These are phyloP conservation scores for Mortierella alpina DNA, from an alignment of 192 early-diverging fungal species.

Conservation along the genomic window DNA sequence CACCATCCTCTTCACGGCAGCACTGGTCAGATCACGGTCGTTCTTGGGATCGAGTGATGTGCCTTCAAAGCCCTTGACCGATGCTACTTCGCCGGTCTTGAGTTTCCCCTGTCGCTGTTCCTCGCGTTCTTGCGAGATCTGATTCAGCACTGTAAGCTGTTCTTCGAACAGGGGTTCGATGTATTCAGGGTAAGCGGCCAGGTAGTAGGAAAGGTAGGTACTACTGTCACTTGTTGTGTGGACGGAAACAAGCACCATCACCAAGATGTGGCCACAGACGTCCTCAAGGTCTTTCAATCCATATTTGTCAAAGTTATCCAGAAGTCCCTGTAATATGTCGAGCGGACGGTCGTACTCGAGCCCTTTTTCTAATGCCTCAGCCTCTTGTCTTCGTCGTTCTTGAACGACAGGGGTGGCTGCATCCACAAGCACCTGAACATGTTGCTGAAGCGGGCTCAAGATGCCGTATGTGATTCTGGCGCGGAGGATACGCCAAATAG, in stretches of 20 bases:
- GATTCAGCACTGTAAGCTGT: conserved; percentile 40
- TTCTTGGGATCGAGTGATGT: conserved; percentile 18
- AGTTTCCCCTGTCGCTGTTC: conserved; percentile 15
- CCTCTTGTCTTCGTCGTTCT: conserved; percentile 29
- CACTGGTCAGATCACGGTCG: conserved; percentile 25
- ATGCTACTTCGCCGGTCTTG: neutral
- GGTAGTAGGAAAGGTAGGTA: conserved; percentile 34
- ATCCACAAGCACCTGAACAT: conserved; percentile 9
- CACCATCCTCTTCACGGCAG: conserved; percentile 50
- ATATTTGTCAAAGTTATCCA: conserved; percentile 54
- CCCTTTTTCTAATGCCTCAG: conserved; percentile 10
- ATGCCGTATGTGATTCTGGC: neutral
- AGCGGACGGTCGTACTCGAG: conserved; percentile 19
- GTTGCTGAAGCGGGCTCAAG: conserved; percentile 6
- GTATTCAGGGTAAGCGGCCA: conserved; percentile 40
- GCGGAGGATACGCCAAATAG: conserved; percentile 8
- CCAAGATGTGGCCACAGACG: conserved; percentile 41
- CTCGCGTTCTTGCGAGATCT: conserved; percentile 22
- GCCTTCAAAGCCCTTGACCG: neutral
- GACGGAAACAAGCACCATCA: conserved; percentile 52
- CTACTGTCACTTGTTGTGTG: conserved; percentile 50
- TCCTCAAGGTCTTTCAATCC: conserved; percentile 37
- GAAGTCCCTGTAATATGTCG: conserved; percentile 51
- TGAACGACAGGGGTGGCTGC: conserved; percentile 21
- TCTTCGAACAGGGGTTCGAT: conserved; percentile 41